phyloP scores from a whole-genome alignment of 108 stramenopile species.

The Pseudonitzschia pungens region DNA sequence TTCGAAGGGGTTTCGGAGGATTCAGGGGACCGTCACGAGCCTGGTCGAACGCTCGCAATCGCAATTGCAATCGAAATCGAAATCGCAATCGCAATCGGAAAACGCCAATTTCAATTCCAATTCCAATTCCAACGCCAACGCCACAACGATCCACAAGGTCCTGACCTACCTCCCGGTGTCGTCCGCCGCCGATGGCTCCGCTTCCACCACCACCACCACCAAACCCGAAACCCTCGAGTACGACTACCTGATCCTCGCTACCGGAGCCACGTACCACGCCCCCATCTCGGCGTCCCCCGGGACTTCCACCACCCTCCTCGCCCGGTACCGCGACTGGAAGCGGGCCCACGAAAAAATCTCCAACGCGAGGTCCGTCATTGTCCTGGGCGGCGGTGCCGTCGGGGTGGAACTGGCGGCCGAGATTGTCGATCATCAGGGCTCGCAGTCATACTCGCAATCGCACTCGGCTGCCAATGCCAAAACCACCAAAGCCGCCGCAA shows the following conservation, averaged over 20 bases:
- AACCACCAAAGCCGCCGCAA: too few relatives aligned
- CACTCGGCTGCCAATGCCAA: too few relatives aligned
- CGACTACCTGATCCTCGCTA: conserved; percentile 38
- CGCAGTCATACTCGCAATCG: too few relatives aligned
- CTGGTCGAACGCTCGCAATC: too few relatives aligned
- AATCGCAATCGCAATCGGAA: too few relatives aligned
- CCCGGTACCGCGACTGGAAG: conserved; percentile 20
- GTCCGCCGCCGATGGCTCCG: not conserved
- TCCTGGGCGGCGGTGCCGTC: conserved; percentile 40
- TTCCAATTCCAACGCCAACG: not conserved
- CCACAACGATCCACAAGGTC: conserved; percentile 5
- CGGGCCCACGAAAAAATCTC: not conserved
- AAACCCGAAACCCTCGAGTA: conserved; percentile 5
- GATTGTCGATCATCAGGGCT: conserved; percentile 32
- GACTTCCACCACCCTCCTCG: not conserved
- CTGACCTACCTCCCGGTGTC: conserved; percentile 15
- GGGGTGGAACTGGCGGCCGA: conserved; percentile 37
- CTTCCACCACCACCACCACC: not conserved
- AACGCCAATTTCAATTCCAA: too few relatives aligned
- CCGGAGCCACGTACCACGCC: conserved; percentile 23
- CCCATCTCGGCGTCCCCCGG: conserved; percentile 19
- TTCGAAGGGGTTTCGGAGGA: not conserved
- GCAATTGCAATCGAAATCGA: too few relatives aligned
- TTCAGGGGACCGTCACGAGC: conserved; percentile 29
- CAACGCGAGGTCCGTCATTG: conserved; percentile 8